These are phyloP conservation scores for Thalia dealbata DNA, from an alignment of 176 grass and related monocot genomes.

Conservation along the genomic window DNA sequence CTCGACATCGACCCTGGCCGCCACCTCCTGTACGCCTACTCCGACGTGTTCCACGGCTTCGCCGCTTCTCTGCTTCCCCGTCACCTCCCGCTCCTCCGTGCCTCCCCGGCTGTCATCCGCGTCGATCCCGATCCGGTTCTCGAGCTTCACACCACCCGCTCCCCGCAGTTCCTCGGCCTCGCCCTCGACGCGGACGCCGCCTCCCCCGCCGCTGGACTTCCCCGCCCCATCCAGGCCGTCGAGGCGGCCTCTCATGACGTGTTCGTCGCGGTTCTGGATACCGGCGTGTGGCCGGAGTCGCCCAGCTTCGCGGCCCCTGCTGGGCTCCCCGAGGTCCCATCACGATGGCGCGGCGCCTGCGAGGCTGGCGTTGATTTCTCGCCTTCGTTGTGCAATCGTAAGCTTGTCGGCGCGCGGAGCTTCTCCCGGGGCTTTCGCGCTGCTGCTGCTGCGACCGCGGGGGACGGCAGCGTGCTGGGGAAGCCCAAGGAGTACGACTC, in stretches of 20 bases:
- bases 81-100: constrained; percentile 49
- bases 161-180: constrained; percentile 77
- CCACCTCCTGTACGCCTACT: constrained; percentile 84
- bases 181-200: constrained; percentile 3
- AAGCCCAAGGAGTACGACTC: constrained; percentile 37
- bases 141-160: constrained; percentile 65
- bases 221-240: constrained; percentile 24
- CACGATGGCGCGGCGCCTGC: constrained; percentile 61
- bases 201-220: constrained; percentile 26
- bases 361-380: constrained; percentile 84
- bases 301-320: constrained; percentile 48
- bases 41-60: constrained; percentile 52
- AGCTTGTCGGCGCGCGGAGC: constrained; percentile 79
- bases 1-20: constrained; percentile 54
- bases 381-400: constrained; percentile 48
- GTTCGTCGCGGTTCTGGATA: constrained; percentile 76
- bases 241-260: constrained; percentile 67
- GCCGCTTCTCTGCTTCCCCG: constrained; percentile 45
- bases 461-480: constrained; percentile 2
- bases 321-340: constrained; percentile 40
- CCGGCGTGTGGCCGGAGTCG: constrained; percentile 82
- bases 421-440: constrained; percentile 73
- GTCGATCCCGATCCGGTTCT: constrained; percentile 49
- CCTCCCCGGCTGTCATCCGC: constrained; percentile 54
- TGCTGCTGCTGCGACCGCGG: neutral